phyloP scores from a whole-genome alignment of 371 early-diverging fungal species.

The Saksenaea oblongispora region DNA sequence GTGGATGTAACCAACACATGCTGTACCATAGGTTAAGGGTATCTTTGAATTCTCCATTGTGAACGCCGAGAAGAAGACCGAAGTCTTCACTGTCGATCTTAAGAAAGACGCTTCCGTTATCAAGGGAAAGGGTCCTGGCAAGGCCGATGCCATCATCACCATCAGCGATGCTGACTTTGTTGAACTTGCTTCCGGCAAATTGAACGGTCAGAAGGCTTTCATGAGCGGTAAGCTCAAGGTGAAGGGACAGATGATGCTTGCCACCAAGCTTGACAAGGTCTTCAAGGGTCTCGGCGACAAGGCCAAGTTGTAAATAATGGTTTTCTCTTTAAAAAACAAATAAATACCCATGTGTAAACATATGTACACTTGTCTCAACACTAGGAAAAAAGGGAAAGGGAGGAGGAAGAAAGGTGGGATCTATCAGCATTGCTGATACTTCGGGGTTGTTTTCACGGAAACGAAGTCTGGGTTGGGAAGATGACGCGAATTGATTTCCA shows the following conservation, averaged over 20 bases:
- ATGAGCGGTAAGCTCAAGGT: conserved; percentile 75
- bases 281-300: conserved; percentile 36
- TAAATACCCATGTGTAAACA: not conserved
- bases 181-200: conserved; percentile 74
- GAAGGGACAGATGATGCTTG: conserved; percentile 82
- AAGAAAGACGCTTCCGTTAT: conserved; percentile 55
- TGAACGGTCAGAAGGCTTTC: conserved; percentile 68
- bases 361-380: no score
- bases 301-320: conserved; percentile 44
- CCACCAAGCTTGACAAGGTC: conserved; percentile 64
- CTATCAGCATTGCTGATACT: no score
- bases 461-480: no score
- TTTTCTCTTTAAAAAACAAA: not conserved
- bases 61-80: conserved; percentile 52
- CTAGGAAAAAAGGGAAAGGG: no score
- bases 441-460: no score
- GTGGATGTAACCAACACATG: not conserved
- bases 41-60: conserved; percentile 77
- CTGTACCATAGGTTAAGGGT: conserved; percentile 48
- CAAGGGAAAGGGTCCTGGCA: conserved; percentile 56
- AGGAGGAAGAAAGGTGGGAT: no score
- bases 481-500: no score
- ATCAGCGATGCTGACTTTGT: conserved; percentile 76
- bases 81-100: conserved; percentile 69
- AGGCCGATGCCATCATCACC: conserved; percentile 58